These are phyloP conservation scores for Metschnikowia reukaufii DNA, from an alignment of 805 yeast species.

Conservation along the genomic window DNA sequence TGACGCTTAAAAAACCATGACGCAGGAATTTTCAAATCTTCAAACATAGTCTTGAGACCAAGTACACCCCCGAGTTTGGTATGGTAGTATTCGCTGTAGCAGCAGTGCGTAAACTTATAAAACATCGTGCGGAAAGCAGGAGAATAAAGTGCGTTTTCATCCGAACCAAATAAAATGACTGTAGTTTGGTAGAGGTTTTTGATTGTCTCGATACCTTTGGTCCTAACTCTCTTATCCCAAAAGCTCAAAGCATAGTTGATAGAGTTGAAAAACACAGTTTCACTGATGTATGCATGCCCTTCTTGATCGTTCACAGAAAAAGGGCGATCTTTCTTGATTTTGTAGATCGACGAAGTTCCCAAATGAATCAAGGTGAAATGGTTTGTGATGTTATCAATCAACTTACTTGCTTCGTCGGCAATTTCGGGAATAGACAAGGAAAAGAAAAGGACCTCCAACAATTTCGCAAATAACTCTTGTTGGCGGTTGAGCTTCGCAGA, in stretches of 20 bases:
- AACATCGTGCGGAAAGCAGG: slow-evolving; percentile 76
- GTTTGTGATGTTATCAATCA: slow-evolving; percentile 67
- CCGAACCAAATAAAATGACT: slow-evolving; percentile 61
- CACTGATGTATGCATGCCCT: slow-evolving; percentile 69
- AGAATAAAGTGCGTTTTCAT: slow-evolving; percentile 64
- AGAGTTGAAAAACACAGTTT: slow-evolving; percentile 69
- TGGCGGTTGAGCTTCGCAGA: slow-evolving; percentile 52
- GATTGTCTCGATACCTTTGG: slow-evolving; percentile 68
- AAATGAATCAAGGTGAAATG: slow-evolving; percentile 80
- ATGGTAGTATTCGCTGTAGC: slow-evolving; percentile 87
- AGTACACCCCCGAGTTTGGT: slow-evolving; percentile 85
- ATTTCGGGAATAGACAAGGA: slow-evolving; percentile 75
- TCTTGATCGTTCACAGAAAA: slow-evolving; percentile 79
- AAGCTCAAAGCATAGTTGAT: slow-evolving; percentile 79
- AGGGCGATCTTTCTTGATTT: slow-evolving; percentile 62
- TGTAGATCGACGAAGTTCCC: slow-evolving; percentile 68
- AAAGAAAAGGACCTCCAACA: slow-evolving; percentile 71
- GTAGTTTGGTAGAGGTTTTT: slow-evolving; percentile 62
- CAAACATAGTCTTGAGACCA: slow-evolving; percentile 73
- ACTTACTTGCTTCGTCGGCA: slow-evolving; percentile 59
- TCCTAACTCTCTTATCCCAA: slow-evolving; percentile 66
- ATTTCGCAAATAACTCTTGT: slow-evolving; percentile 61
- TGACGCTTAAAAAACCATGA: slow-evolving; percentile 76
- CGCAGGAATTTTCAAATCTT: slow-evolving; percentile 65
- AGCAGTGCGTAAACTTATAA: slow-evolving; percentile 82